Percentiles rank a stretch among this genome's conserved stretches.
phyloP scores from a whole-genome alignment of 2,329 filamentous ascomycete species.

The Penicillium sp. region DNA sequence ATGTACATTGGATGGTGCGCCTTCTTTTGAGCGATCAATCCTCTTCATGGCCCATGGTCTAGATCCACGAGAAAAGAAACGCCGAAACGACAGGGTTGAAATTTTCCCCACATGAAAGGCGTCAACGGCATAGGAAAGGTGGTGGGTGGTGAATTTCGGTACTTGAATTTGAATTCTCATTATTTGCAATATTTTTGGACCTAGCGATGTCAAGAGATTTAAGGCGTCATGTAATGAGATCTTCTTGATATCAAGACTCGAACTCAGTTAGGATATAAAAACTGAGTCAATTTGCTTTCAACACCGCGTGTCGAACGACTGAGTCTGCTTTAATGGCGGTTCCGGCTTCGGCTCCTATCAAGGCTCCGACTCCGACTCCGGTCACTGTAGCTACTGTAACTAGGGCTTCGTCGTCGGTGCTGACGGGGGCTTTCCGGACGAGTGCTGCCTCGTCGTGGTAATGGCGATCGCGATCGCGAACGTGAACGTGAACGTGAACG shows the following conservation, averaged over 20 bases:
- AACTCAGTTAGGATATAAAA: not conserved
- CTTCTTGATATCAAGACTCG: not conserved
- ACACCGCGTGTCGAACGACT: not conserved
- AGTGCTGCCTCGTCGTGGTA: conserved; percentile 38
- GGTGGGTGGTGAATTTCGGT: not conserved
- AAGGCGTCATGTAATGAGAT: not conserved
- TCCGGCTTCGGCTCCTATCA: conserved; percentile 48
- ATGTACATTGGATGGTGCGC: conserved; percentile 98
- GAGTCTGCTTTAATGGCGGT: conserved; percentile 18
- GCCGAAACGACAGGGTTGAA: not conserved
- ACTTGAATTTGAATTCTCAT: not conserved
- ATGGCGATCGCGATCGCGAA: too few relatives aligned
- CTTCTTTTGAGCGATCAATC: conserved; percentile 52
- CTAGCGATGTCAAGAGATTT: not conserved
- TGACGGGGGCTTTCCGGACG: conserved; percentile 38
- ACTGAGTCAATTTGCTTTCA: not conserved
- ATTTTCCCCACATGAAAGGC: not conserved
- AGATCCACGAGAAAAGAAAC: not conserved
- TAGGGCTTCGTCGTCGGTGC: conserved; percentile 57
- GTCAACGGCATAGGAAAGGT: not conserved
- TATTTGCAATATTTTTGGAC: not conserved
- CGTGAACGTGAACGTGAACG: conserved; percentile 43
- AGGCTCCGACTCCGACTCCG: conserved; percentile 49
- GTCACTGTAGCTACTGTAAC: conserved; percentile 61
- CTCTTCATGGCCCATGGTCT: not conserved